Conservation (phyloP, 2,329 filamentous ascomycete genomes). For the Lachnellula cervina region DNA sequence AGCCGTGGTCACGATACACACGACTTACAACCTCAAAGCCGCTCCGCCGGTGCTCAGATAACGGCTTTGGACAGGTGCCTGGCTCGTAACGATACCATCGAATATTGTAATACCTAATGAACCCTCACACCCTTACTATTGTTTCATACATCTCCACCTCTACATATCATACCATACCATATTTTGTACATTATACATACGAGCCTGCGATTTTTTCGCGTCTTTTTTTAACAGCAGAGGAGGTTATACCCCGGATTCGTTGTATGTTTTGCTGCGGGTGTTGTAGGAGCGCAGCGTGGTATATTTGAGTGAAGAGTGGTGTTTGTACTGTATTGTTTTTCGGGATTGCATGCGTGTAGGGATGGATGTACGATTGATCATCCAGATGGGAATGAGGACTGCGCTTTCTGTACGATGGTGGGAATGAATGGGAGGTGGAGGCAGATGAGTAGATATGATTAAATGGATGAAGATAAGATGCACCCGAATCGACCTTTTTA, state of each 20-base stretch:
- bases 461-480: background rate
- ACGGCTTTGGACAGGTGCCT: conserved; percentile 20
- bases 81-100: too few relatives aligned
- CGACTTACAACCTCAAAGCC: conserved; percentile 1
- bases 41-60: conserved; percentile 1
- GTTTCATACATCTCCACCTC: background rate
- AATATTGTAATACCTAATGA: too few relatives aligned
- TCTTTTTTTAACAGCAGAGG: conserved; percentile 7
- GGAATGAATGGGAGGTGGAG: background rate
- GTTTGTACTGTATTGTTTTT: background rate
- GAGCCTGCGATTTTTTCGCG: background rate
- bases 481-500: too few relatives aligned
- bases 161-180: background rate
- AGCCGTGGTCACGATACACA: conserved; percentile 6
- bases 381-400: background rate
- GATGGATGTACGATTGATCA: background rate
- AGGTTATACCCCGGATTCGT: conserved; percentile 14
- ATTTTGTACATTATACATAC: background rate
- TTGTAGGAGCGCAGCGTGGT: background rate
- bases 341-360: too few relatives aligned
- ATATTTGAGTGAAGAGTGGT: background rate
- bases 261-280: background rate
- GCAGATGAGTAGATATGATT: background rate
- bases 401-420: background rate
- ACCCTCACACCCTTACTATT: background rate